phyloP scores from a whole-genome alignment of 108 stramenopile genomes.

The Fragilariopsis cylindrus region DNA sequence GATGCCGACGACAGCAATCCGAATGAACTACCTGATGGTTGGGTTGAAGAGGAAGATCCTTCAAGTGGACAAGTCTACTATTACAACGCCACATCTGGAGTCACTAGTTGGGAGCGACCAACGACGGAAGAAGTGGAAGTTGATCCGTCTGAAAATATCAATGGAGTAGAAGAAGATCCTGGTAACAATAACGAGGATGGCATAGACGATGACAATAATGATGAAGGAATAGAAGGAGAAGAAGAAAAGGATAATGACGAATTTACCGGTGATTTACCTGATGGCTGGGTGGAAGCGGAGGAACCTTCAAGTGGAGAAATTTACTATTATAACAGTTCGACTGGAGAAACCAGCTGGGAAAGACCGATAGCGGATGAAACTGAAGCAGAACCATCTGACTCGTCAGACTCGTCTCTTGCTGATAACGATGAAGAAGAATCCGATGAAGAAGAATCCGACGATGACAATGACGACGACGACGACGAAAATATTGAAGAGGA shows the following conservation, averaged over 20 bases:
- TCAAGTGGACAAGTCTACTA: slow-evolving; percentile 28
- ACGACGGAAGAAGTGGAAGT: not conserved
- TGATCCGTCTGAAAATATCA: not conserved
- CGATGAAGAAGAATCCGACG: too few species aligned
- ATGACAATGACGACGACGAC: too few species aligned
- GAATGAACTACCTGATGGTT: slow-evolving; percentile 8
- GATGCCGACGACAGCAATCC: not conserved
- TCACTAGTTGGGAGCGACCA: slow-evolving; percentile 38
- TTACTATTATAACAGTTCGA: slow-evolving; percentile 53
- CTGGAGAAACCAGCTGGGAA: slow-evolving; percentile 37
- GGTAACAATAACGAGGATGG: not conserved
- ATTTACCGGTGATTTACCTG: slow-evolving; percentile 39
- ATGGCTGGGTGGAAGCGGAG: slow-evolving; percentile 53
- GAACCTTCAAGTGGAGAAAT: slow-evolving; percentile 40
- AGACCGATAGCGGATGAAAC: slow-evolving; percentile 8
- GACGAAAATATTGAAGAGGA: not conserved
- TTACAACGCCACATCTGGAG: slow-evolving; percentile 21
- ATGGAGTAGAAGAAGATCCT: not conserved
- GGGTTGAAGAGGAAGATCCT: slow-evolving; percentile 24
- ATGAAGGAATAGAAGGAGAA: not conserved
- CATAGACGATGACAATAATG: not conserved
- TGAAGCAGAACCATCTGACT: slow-evolving; percentile 6
- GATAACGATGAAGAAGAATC: too few species aligned
- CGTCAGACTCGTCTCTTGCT: too few species aligned
- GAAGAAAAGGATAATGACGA: slow-evolving; percentile 25